phyloP scores from a whole-genome alignment of 352 stramenopile species.

The Peronospora tabacina region DNA sequence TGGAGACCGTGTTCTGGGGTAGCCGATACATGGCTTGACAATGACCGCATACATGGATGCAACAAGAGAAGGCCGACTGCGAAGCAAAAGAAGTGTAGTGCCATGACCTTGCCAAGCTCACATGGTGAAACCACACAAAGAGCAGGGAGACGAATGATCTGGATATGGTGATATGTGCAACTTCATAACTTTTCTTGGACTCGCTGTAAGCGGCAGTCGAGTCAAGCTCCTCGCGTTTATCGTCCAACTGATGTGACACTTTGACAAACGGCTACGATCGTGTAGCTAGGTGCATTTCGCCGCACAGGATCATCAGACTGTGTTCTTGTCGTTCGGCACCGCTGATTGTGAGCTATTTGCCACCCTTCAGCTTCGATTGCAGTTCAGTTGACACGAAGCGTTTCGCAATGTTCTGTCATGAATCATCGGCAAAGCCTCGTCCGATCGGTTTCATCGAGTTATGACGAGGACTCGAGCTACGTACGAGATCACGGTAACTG shows the following conservation, averaged over 20 bases:
- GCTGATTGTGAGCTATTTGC: background rate
- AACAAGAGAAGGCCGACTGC: slow-evolving; percentile 3
- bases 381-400: background rate
- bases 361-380: background rate
- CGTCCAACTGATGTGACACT: background rate
- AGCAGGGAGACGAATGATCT: slow-evolving; percentile 5
- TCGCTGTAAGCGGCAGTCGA: slow-evolving; percentile 3
- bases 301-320: no score
- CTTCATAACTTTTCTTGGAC: background rate
- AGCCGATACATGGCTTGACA: no score
- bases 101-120: slow-evolving; percentile 5
- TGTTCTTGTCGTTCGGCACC: no score
- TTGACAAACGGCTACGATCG: slow-evolving; percentile 12
- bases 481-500: background rate
- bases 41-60: background rate
- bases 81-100: slow-evolving; percentile 10
- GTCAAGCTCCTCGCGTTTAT: background rate
- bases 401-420: background rate
- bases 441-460: background rate
- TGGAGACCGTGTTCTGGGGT: background rate
- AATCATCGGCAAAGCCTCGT: background rate
- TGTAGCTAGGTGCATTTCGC: background rate
- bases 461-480: background rate
- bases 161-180: background rate
- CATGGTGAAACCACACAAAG: slow-evolving; percentile 12